phyloP scores from a whole-genome alignment of 116 monocot species.

The Iris pallida region DNA sequence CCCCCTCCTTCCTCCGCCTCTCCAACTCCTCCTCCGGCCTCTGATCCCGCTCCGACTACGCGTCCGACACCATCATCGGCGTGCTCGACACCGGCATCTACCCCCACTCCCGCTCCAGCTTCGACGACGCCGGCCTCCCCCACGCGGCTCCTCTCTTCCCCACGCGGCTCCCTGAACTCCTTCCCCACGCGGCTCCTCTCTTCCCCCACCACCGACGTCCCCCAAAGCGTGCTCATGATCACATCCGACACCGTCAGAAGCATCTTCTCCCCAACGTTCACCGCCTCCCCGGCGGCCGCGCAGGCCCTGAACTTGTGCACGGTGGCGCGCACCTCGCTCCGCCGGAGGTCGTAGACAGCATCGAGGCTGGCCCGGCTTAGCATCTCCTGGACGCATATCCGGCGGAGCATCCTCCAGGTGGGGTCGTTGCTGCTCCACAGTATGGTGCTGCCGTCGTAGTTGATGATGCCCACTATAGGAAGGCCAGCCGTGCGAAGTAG shows the following conservation, averaged over 20 bases:
- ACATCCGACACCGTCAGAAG: not conserved
- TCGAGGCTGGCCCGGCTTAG: slow-evolving; percentile 3
- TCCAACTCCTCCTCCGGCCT: slow-evolving; percentile 47
- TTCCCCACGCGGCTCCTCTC: not conserved
- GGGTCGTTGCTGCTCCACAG: slow-evolving; percentile 9
- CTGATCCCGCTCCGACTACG: slow-evolving; percentile 60
- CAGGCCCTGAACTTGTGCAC: not conserved
- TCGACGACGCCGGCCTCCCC: slow-evolving; percentile 38
- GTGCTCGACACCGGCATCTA: slow-evolving; percentile 84
- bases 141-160: slow-evolving; percentile 50
- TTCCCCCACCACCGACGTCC: slow-evolving; percentile 1
- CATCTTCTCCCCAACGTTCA: slow-evolving; percentile 1
- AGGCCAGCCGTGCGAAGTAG: slow-evolving; percentile 7
- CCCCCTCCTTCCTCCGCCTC: slow-evolving; percentile 66
- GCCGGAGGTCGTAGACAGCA: slow-evolving; percentile 1
- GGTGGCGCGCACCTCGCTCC: slow-evolving; percentile 10
- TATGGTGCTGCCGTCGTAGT: slow-evolving; percentile 6
- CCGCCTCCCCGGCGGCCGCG: not conserved
- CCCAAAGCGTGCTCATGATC: slow-evolving; percentile 4
- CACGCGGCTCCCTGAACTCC: slow-evolving; percentile 5
- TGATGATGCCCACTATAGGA: no score
- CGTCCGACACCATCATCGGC: slow-evolving; percentile 57
- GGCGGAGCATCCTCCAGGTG: slow-evolving; percentile 15
- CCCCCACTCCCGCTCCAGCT: slow-evolving; percentile 41
- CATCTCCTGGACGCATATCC: slow-evolving; percentile 3